Evolutionary conservation across 441 rosid genomes (phyloP), one percentile per base, ranked within the genome.

Genomic region (Mallotus repandus): DNA sequence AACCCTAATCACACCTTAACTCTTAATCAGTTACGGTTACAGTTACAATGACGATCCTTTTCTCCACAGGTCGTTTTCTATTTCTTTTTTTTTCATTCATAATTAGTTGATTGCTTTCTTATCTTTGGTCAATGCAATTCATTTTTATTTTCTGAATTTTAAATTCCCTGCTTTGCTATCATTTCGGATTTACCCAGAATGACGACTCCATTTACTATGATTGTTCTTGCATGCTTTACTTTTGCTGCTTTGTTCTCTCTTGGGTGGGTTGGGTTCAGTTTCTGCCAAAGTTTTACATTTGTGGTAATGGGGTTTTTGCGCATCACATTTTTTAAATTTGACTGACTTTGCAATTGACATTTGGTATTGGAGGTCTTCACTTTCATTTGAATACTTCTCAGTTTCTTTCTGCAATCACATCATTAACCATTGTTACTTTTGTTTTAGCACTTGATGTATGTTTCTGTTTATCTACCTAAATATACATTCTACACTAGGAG

Each of bases 21-120:
- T 21, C 0, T 2, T 8, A 22, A 19, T 22, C 7, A 38, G 0
- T 38, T 38, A 4, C 41, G 5, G 10, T 10, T 45, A 9, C 49
- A 45, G 7, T 62, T 9, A 54, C 63, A 64, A 63, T 72, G 76
- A n/a, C 69, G 69, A 72, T 53, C 62, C 2, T n/a, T 22, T 53
- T 1, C 22, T 54, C 55, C 4, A 38, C 54, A 4, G 55, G 54
- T 72, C 58, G 1, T 0, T 62, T 14, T n/a, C 15, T 9, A 1
- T 63, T 45, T 63, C 10, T 29, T 29, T 29, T 29, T 29, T 29
- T 29, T 1, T 29, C 32, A 29, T 29, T 29, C 3, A 29, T 29
- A 14, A 5, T 4, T 56, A 13, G n/a, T 5, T 48, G 22, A 18
- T 52, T 64, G 6, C 7, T 58, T 48, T 18, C 19, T 53, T 54